Conservation (phyloP, 176 grass and related monocot species). For the Aegilops longissima region DNA sequence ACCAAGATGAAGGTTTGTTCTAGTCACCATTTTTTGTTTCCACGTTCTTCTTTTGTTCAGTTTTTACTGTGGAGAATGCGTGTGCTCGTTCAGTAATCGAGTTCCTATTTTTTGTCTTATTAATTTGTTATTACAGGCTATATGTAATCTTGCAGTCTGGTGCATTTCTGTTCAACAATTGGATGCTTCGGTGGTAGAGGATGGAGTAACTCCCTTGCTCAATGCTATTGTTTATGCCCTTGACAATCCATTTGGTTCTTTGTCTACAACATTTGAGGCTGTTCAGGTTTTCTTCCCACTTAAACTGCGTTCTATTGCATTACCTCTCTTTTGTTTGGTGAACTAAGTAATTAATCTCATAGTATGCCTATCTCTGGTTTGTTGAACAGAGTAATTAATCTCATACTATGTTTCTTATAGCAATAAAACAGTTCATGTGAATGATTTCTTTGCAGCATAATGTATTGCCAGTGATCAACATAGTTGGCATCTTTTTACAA, state of each 20-base stretch:
- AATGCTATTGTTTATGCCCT: slow-evolving; percentile 61
- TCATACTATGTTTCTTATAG: background rate
- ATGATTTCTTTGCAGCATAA: background rate
- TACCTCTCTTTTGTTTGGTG: background rate
- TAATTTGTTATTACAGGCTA: slow-evolving; percentile 41
- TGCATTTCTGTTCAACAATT: slow-evolving; percentile 81
- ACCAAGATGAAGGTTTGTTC: slow-evolving; percentile 69
- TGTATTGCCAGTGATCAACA: background rate
- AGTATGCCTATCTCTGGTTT: background rate
- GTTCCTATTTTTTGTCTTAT: slow-evolving; percentile 17
- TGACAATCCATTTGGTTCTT: slow-evolving; percentile 84
- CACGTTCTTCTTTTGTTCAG: background rate
- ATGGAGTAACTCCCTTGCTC: slow-evolving; percentile 33
- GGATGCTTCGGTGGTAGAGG: slow-evolving; percentile 41
- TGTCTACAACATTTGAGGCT: slow-evolving; percentile 83
- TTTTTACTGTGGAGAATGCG: background rate
- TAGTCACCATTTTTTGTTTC: background rate
- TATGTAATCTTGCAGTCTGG: slow-evolving; percentile 86
- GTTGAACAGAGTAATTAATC: background rate
- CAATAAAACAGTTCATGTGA: background rate
- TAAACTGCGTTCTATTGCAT: background rate
- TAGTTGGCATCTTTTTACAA: background rate
- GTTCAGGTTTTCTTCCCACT: slow-evolving; percentile 51
- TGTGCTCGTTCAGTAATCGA: background rate
- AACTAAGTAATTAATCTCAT: background rate